phyloP scores from a whole-genome alignment of 768 basidiomycete species.

The Symmetrospora coprosmae region DNA sequence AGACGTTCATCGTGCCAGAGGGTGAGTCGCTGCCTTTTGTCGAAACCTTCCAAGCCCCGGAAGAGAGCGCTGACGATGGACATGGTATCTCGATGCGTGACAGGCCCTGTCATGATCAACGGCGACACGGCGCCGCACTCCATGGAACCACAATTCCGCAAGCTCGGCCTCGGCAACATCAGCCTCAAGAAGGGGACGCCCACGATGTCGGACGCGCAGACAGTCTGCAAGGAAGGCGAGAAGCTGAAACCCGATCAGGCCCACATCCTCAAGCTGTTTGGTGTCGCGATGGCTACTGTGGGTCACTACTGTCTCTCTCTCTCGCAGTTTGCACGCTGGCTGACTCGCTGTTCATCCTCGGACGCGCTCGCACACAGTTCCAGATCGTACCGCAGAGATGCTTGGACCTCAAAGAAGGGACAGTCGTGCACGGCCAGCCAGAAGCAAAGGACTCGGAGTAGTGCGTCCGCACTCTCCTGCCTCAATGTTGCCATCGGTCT shows the following conservation, averaged over 20 bases:
- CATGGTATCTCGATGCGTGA: background rate
- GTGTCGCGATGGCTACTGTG: conserved; percentile 76
- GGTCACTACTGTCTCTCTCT: conserved; percentile 36
- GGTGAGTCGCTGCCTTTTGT: conserved; percentile 32
- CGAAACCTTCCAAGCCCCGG: background rate
- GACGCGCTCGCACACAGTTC: conserved; percentile 10
- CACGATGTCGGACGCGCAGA: conserved; percentile 52
- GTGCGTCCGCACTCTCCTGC: no score
- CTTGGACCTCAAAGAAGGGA: conserved; percentile 8
- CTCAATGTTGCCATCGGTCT: no score
- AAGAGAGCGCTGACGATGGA: background rate
- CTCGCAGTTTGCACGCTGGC: no score
- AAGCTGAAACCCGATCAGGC: conserved; percentile 70
- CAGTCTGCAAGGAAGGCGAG: conserved; percentile 69
- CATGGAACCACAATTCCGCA: conserved; percentile 89
- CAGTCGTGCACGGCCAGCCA: no score
- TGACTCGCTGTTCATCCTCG: background rate
- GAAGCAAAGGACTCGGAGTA: no score
- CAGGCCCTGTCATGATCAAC: conserved; percentile 62
- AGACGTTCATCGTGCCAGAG: conserved; percentile 58
- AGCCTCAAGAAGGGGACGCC: conserved; percentile 72
- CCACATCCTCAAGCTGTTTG: conserved; percentile 79
- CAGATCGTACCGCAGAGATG: conserved; percentile 18
- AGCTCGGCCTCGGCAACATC: conserved; percentile 69
- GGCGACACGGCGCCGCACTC: conserved; percentile 89